Conservation (phyloP, 495 filamentous ascomycete species). For the Copromyces sp. region DNA sequence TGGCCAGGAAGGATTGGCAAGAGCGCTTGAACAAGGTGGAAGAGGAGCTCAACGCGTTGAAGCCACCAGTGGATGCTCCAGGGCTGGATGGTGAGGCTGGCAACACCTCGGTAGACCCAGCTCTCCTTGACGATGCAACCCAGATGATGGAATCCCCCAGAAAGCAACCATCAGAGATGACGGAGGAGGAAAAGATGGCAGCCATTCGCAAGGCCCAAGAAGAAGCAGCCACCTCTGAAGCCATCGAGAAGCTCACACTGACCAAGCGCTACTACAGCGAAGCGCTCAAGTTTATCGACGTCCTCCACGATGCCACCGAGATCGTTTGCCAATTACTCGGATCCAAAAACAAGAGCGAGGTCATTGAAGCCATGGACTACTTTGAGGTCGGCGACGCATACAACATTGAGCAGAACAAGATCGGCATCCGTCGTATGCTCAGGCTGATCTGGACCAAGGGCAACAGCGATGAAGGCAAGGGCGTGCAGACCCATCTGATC, state of each 20-base stretch:
- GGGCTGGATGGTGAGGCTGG: slow-evolving; percentile 55
- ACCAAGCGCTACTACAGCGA: slow-evolving; percentile 85
- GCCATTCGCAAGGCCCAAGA: slow-evolving; percentile 60
- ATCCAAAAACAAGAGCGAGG: slow-evolving; percentile 93
- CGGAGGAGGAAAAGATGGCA: slow-evolving; percentile 45
- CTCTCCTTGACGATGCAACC: slow-evolving; percentile 82
- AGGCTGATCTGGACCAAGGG: slow-evolving; percentile 98
- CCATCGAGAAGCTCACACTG: slow-evolving; percentile 73
- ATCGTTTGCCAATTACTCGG: slow-evolving; percentile 77
- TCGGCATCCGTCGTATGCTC: slow-evolving; percentile 89
- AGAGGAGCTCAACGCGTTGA: slow-evolving; percentile 66
- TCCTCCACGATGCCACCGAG: slow-evolving; percentile 70
- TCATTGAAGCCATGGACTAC: slow-evolving; percentile 98
- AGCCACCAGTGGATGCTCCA: slow-evolving; percentile 67
- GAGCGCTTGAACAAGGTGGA: slow-evolving; percentile 69
- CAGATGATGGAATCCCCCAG: slow-evolving; percentile 57
- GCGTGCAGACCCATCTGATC: slow-evolving; percentile 91
- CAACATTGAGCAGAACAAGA: slow-evolving; percentile 82
- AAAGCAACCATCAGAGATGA: slow-evolving; percentile 45
- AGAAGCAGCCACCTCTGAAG: slow-evolving; percentile 57
- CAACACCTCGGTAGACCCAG: slow-evolving; percentile 54
- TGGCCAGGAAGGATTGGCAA: slow-evolving; percentile 77
- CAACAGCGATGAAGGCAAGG: slow-evolving; percentile 97
- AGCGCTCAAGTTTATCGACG: slow-evolving; percentile 87
- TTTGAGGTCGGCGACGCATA: slow-evolving; percentile 91